Conservation (phyloP, 2,329 filamentous ascomycete genomes). For the Monilinia fructigena region DNA sequence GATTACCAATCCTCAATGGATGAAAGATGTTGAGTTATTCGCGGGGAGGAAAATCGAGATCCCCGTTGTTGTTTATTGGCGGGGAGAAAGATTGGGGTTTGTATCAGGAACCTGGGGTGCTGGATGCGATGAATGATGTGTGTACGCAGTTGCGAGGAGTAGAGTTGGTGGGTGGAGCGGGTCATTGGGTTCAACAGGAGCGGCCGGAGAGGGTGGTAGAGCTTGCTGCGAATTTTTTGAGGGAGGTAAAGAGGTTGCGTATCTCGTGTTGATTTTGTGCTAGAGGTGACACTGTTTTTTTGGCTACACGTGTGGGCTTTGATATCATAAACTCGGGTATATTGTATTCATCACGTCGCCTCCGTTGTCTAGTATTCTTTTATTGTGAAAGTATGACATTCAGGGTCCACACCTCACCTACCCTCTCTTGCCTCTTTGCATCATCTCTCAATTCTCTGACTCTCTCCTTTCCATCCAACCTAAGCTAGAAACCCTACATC, state of each 20-base stretch:
- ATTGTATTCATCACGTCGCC: too few species aligned
- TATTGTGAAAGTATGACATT: too few species aligned
- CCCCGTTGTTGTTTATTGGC: constrained; percentile 58
- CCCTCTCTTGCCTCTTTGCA: too few species aligned
- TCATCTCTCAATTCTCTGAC: too few species aligned
- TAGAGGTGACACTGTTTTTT: too few species aligned
- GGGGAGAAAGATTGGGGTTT: constrained; percentile 66
- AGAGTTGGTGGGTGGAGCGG: constrained; percentile 57
- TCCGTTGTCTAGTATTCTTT: too few species aligned
- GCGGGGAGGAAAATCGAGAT: constrained; percentile 60
- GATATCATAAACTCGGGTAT: too few species aligned
- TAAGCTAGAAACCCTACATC: too few species aligned
- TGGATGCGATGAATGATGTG: constrained; percentile 55
- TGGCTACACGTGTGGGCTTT: too few species aligned
- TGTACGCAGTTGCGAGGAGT: constrained; percentile 55
- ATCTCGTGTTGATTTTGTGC: constrained; percentile 21
- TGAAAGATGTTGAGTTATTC: constrained; percentile 56
- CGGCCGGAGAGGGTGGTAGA: constrained; percentile 54
- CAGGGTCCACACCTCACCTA: too few species aligned
- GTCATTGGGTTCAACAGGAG: constrained; percentile 71
- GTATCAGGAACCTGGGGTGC: constrained; percentile 62
- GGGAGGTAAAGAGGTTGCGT: constrained; percentile 23
- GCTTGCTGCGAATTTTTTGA: constrained; percentile 47
- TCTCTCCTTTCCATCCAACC: too few species aligned
- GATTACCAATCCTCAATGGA: constrained; percentile 49